A percentile compares a stretch with the other conserved stretches of the same genome.
Evolutionary conservation across 1,284 basidiomycete species (phyloP).

Genomic region (Porogramme epimiltina): DNA sequence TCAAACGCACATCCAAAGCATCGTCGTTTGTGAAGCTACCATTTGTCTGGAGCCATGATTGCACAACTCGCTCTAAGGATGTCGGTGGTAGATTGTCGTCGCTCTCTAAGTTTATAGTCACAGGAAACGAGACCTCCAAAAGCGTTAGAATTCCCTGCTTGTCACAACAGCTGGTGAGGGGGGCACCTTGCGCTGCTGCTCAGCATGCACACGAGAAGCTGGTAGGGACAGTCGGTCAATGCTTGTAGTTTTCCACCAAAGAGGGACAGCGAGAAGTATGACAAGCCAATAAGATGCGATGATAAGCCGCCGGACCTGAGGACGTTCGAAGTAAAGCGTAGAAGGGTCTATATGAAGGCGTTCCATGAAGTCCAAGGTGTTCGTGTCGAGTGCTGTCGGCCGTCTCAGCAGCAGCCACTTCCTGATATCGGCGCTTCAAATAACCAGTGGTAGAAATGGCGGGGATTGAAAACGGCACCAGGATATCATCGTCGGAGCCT

Average conservation of each 20-base stretch:
- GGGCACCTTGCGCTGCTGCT: conserved; percentile 41
- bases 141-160: conserved; percentile 9
- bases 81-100: conserved; percentile 1
- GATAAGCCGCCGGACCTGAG: conserved; percentile 52
- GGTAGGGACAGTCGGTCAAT: conserved; percentile 82
- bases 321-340: conserved; percentile 54
- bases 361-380: conserved; percentile 7
- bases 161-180: background rate
- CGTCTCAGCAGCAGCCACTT: conserved; percentile 7
- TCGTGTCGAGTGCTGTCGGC: background rate
- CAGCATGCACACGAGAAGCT: conserved; percentile 56
- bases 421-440: conserved; percentile 8
- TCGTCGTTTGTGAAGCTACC: conserved; percentile 1
- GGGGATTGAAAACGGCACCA: background rate
- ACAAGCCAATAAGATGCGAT: conserved; percentile 77
- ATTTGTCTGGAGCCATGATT: conserved; percentile 9
- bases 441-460: background rate
- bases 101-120: conserved; percentile 50
- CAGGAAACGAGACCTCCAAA: conserved; percentile 48
- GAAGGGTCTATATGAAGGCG: conserved; percentile 10
- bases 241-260: conserved; percentile 90
- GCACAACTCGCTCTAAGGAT: conserved; percentile 17
- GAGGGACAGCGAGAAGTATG: conserved; percentile 72
- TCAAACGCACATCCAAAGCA: conserved; percentile 14
- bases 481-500: conserved; percentile 2